These are phyloP conservation scores for Penicillium sp. DNA, from an alignment of 2,329 filamentous ascomycete genomes.

Conservation along the genomic window DNA sequence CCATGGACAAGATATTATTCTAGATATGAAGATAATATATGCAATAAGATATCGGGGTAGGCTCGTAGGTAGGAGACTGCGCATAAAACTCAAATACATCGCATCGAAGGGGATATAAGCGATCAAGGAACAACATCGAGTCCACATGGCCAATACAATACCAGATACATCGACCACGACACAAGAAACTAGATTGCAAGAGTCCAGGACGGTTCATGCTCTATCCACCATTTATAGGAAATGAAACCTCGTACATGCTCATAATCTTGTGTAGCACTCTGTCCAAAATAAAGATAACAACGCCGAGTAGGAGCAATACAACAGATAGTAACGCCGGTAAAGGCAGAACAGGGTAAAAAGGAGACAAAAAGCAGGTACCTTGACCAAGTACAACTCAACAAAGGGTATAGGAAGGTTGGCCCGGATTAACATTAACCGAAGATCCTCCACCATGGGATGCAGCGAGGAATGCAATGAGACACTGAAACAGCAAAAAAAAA, in stretches of 20 bases:
- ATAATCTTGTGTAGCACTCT: conserved; percentile 22
- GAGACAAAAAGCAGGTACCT: conserved; percentile 12
- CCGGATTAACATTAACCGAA: conserved; percentile 35
- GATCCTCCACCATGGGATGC: conserved; percentile 13
- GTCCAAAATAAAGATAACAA: conserved; percentile 15
- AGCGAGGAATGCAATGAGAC: conserved; percentile 20
- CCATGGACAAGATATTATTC: no score
- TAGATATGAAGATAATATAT: conserved; percentile 15
- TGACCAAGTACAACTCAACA: conserved; percentile 33
- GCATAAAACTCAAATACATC: background rate
- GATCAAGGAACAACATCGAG: background rate
- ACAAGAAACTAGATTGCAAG: conserved; percentile 7
- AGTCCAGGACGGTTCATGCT: conserved; percentile 11
- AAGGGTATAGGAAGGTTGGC: conserved; percentile 38
- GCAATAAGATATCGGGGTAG: background rate
- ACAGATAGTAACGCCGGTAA: conserved; percentile 16
- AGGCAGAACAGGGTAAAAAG: conserved; percentile 14
- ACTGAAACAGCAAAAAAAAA: conserved; percentile 8
- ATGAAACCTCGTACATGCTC: conserved; percentile 21
- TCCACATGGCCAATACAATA: conserved; percentile 3
- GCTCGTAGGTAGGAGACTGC: background rate
- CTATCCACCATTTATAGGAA: conserved; percentile 24
- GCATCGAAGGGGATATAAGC: conserved; percentile 1
- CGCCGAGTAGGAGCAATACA: conserved; percentile 12
- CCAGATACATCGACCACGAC: conserved; percentile 5